Percentiles rank a stretch among this genome's conserved stretches.
Evolutionary conservation across 139 green algal species (phyloP).

Genomic region (Dunaliella primolecta): DNA sequence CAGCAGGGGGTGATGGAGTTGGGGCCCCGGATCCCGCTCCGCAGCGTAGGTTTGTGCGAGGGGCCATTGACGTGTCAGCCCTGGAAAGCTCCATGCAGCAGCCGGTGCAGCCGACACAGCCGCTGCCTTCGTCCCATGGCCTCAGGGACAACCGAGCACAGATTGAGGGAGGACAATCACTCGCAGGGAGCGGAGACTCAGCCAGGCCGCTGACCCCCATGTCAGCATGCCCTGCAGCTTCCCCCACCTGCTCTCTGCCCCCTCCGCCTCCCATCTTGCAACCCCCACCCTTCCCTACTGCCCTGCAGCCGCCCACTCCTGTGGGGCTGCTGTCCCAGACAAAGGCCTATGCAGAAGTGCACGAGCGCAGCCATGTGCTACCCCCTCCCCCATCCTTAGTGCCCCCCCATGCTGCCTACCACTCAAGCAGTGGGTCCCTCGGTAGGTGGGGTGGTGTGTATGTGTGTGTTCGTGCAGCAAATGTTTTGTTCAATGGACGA

Average conservation of each 20-base stretch:
- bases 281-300: not conserved
- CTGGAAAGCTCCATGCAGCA: not conserved
- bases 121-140: too few relatives aligned
- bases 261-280: not conserved
- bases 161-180: too few relatives aligned
- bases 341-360: not conserved
- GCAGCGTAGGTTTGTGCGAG: not conserved
- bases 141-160: too few relatives aligned
- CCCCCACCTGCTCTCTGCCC: not conserved
- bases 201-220: not conserved
- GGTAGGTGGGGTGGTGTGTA: too few relatives aligned
- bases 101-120: not conserved
- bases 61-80: not conserved
- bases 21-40: not conserved
- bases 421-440: too few relatives aligned
- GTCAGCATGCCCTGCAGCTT: not conserved
- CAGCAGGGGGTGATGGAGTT: not conserved
- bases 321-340: not conserved
- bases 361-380: not conserved
- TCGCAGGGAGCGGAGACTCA: not conserved
- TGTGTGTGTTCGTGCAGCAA: too few relatives aligned
- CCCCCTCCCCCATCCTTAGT: not conserved
- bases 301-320: not conserved
- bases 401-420: not conserved
- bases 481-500: too few relatives aligned